Base-by-base conservation (phyloP, 2,329 filamentous ascomycete species). In the Thielaviopsis ethacetica region DNA sequence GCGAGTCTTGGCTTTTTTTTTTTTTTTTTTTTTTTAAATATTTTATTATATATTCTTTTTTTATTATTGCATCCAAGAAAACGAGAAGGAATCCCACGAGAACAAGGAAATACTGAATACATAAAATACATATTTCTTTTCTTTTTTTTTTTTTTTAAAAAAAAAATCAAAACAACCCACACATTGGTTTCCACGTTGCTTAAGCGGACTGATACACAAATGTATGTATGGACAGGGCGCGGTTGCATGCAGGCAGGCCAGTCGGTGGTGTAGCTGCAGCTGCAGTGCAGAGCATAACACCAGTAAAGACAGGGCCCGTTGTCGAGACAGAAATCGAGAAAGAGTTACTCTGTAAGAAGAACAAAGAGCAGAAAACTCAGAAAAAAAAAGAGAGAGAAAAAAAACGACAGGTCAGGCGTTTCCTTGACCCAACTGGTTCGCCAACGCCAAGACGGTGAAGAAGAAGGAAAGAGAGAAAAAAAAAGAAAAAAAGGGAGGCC, bases 141-240 rank as follows among this genome's bases (percentile, higher is more conserved):
- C n/a, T n/a, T n/a, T n/a, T n/a, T n/a, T n/a, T n/a, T n/a, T n/a
- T n/a, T n/a, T n/a, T n/a, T n/a, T n/a, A n/a, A n/a, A 21, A 52
- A 15, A 52, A 52, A 52, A 9, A 52, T 15, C 24, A 3, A 52
- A 52, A 52, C 3, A 52, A 52, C 49, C 49, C 12, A 17, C 15
- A n/a, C 49, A 52, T 66, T n/a, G 38, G 17, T 44, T 44, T 44
- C 38, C 38, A 44, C 38, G 38, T 44, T 44, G 38, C 38, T 44
- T 44, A 44, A 44, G 38, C 38, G 38, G 38, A 34, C 17, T 15
- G 38, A 44, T 44, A 44, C 38, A 44, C 38, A 44, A 44, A 26
- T 5, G 38, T 44, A 15, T n/a, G 13, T 44, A n/a, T 15, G 10
- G 38, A 44, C 38, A 44, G 38, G 38, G 38, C 17, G 38, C 38